Base-by-base conservation (phyloP, 2,329 filamentous ascomycete genomes). In the Neonectria punicea region DNA sequence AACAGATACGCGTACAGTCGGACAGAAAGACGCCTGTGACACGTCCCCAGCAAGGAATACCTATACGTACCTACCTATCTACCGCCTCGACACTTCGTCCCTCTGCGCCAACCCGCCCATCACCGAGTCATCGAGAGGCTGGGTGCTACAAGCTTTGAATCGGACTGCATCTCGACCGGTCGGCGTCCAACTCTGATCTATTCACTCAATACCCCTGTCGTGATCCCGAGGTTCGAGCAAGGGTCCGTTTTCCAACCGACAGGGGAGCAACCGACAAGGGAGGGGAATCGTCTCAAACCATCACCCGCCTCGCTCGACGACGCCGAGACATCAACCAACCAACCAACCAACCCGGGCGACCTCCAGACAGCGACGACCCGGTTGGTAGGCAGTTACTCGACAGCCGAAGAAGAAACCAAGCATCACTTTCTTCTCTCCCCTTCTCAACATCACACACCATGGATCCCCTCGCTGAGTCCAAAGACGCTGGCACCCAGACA, bases 391-490 rank as follows among this genome's bases (percentile, higher is more conserved):
- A 28, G n/a, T 36, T 10, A 28, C 11, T 55, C 43, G 22, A 25
- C 51, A 16, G 7, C 28, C 10, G 4, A 25, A 6, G 25, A 10
- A 7, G 54, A 32, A 22, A 16, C 36, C 39, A 39, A 22, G 16
- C 20, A 18, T 53, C 41, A 22, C 16, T 39, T 22, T 22, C 39
- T 5, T 43, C 39, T 7, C 18, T 28, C 14, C 28, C 9, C 36
- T 18, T 9, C n/a, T 41, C n/a, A 39, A 41, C 13, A 47, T 39
- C 34, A 32, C 18, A 43, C 34, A 28, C 9, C 36, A 55, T 63
- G 63, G 56, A 51, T 58, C 53, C 47, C 49, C 50, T 61, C 39
- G 49, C 51, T 18, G 50, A 58, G 6, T 55, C 53, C 34, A 54
- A 44, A 28, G 54, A 62, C 60, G 36, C 44, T 32, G 16, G 47